Evolutionary conservation across 805 yeast genomes (phyloP), one percentile per base, ranked within the genome.

Genomic region (Ogataea nakhonphanomensis): DNA sequence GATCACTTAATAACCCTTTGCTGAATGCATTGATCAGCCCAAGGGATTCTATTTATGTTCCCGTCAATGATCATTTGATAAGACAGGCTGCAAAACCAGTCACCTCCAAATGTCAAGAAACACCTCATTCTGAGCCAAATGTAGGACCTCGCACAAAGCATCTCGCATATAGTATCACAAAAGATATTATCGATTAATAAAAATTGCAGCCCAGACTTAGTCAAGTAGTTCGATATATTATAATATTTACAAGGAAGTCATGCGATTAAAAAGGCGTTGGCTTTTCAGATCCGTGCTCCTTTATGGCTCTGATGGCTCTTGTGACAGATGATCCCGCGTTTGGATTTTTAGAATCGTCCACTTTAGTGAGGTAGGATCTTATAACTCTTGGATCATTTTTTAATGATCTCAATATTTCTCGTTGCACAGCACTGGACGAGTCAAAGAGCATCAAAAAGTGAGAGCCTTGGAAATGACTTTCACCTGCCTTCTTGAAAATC

Each of bases 331-430:
- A 65, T 14, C 81, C 80, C 12, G 73, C 70, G 48, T 78, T 79
- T 43, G 81, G 67, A 27, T 65, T 66, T 46, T 71, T 69, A 25
- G 63, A 65, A 48, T 76, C 73, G 49, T 76, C 72, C 38, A 80
- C 79, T 59, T 79, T 86, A 39, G 84, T 72, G 26, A 90, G 72
- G 42, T 78, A 76, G 15, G 91, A 78, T 58, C 96, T 76, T 44
- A 91, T 77, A 48, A 93, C 83, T 66, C 98, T 82, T 22, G 98
- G 97, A 62, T 91, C 99, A 45, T 79, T 76, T 55, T 82, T 79
- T 49, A 91, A 66, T 4, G 93, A 79, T 65, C 95, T 76, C 48
- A 81, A 65, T 43, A 93, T 78, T 66, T 89, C 95, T 35, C 81
- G 76, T 62, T 91, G 97, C 7, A 87, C 97, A 26, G 83, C 79